Percentiles rank a stretch among this genome's conserved stretches.
Conservation (phyloP, 345 rosid genomes). For the Boechera stricta region DNA sequence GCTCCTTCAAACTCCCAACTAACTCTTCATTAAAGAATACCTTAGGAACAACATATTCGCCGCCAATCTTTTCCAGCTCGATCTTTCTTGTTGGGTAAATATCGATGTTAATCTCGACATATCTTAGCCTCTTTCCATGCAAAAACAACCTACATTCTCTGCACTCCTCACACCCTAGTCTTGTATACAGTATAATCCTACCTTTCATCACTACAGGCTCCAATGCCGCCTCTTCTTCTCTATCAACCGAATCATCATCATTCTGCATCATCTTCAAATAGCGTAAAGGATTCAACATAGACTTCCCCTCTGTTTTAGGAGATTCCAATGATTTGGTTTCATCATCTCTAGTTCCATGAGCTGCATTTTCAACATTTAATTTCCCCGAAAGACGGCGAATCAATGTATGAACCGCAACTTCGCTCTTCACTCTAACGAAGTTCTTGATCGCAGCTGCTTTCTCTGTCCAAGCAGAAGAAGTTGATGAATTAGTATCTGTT, state of each 20-base stretch:
- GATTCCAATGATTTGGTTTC: conserved; percentile 47
- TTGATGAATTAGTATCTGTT: conserved; percentile 47
- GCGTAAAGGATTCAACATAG: conserved; percentile 72
- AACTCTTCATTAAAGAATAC: conserved; percentile 73
- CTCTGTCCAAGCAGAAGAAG: conserved; percentile 65
- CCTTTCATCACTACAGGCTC: conserved; percentile 66
- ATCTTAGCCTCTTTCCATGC: conserved; percentile 66
- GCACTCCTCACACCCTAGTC: conserved; percentile 69
- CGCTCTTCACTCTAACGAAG: conserved; percentile 67
- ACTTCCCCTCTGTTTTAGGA: conserved; percentile 50
- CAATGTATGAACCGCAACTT: conserved; percentile 64
- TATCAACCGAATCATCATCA: conserved; percentile 46
- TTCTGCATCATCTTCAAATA: conserved; percentile 59
- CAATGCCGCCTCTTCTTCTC: conserved; percentile 42
- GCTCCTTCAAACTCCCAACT: conserved; percentile 68
- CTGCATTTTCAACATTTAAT: conserved; percentile 41
- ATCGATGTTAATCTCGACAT: conserved; percentile 80
- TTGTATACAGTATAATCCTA: conserved; percentile 70
- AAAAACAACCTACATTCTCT: conserved; percentile 65
- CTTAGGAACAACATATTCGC: conserved; percentile 56
- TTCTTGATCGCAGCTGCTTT: conserved; percentile 71
- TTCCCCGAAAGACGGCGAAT: conserved; percentile 63
- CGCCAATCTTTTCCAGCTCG: conserved; percentile 67
- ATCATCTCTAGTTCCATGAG: conserved; percentile 40
- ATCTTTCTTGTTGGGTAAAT: conserved; percentile 71